Evolutionary conservation across 148 eudicot species (phyloP).

Genomic region (Silene latifolia): DNA sequence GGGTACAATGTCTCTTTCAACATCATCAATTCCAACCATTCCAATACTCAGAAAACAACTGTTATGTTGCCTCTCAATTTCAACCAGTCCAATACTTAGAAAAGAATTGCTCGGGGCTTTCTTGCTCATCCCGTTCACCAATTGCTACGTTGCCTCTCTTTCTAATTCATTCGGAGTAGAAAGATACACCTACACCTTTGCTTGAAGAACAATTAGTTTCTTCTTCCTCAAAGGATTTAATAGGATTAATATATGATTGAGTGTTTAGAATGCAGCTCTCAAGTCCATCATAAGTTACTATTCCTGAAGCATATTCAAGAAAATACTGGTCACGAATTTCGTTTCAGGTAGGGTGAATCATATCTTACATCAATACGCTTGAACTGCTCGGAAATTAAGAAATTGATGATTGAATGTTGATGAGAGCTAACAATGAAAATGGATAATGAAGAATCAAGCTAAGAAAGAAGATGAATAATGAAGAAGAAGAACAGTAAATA

Average conservation of each 20-base stretch:
- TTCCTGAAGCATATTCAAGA: slow-evolving; percentile 42
- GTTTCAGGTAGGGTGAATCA: neutral
- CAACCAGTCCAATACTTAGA: no score
- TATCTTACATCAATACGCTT: neutral
- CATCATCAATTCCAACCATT: no score
- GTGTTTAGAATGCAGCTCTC: slow-evolving; percentile 76
- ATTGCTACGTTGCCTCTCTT: slow-evolving; percentile 50
- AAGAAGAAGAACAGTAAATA: no score
- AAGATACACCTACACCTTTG: slow-evolving; percentile 54
- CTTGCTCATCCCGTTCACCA: slow-evolving; percentile 46
- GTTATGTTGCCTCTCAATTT: no score
- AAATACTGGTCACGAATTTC: neutral
- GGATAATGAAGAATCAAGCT: no score
- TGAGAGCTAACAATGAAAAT: no score
- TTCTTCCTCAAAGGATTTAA: slow-evolving; percentile 29
- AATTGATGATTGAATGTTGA: no score
- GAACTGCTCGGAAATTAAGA: no score
- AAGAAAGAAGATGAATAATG: no score
- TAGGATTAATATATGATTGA: slow-evolving; percentile 39
- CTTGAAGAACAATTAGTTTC: slow-evolving; percentile 79
- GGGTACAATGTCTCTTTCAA: no score
- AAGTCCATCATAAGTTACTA: slow-evolving; percentile 78
- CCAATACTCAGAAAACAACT: no score
- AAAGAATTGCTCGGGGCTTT: slow-evolving; percentile 44
- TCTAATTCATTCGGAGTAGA: slow-evolving; percentile 51